A percentile compares a stretch with the other conserved stretches of the same genome.
phyloP scores from a whole-genome alignment of 768 basidiomycete species.

The Tulasnella sp. region DNA sequence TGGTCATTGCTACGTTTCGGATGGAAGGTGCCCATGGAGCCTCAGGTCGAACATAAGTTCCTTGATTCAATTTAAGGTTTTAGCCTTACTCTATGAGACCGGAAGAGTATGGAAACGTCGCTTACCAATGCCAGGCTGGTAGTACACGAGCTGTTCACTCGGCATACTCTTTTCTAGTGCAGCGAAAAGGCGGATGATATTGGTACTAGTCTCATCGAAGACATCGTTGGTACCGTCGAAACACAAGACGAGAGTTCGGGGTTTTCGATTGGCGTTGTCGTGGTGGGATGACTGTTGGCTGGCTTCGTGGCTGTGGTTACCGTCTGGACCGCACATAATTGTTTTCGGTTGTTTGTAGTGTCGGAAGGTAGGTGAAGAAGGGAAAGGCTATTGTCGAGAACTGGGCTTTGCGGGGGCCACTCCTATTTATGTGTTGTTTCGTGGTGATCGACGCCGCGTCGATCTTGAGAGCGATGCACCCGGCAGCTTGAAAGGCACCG shows the following conservation, averaged over 20 bases:
- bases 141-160: slow-evolving; percentile 3
- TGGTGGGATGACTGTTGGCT: neutral
- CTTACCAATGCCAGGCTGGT: slow-evolving; percentile 31
- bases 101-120: neutral
- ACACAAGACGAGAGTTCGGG: slow-evolving; percentile 51
- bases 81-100: neutral
- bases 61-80: slow-evolving; percentile 34
- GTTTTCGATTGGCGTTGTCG: neutral
- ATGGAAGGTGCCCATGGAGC: slow-evolving; percentile 58
- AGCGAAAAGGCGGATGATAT: slow-evolving; percentile 65
- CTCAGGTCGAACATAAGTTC: slow-evolving; percentile 38
- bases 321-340: neutral
- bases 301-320: neutral
- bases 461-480: neutral
- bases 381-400: neutral
- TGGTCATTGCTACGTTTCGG: slow-evolving; percentile 50
- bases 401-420: neutral
- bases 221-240: slow-evolving; percentile 60
- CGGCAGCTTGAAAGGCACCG: too few relatives aligned
- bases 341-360: neutral
- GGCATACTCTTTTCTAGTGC: slow-evolving; percentile 51
- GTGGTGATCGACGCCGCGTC: neutral
- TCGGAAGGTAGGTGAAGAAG: neutral
- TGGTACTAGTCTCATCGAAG: slow-evolving; percentile 45
- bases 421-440: neutral